Base-by-base conservation (phyloP, 306 rosid genomes). In the Fagus crenata region DNA sequence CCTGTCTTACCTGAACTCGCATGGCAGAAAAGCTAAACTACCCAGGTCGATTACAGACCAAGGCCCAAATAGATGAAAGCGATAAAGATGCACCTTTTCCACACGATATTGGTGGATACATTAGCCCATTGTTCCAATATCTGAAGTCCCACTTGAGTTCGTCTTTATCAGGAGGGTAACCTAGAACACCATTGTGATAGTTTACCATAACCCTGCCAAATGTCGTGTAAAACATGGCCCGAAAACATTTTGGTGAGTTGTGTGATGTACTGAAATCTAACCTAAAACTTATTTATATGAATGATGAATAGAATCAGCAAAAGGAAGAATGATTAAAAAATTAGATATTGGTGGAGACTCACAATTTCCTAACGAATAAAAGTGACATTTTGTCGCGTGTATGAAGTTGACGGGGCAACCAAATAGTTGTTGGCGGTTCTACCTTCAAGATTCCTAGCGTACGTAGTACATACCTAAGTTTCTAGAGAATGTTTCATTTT, bases 351-450 rank as follows among this genome's bases (percentile, higher is more conserved):
- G 96, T 87, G 87, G 71, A 78, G 83, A 77, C 82, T 80, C 81
- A 49, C 84, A 33, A 73, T 89, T 89, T 55, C 43, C 49, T 67
- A 78, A 73, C 71, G 82, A 77, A 81, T 70, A 78, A 69, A 54
- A 70, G 74, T 53, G 80, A 84, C 83, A 73, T 84, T 69, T 37
- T 68, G 58, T 69, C 77, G 78, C 87, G 54, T 75, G 81, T 68
- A 59, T 49, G 92, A 90, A 84, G 82, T 82, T 76, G 97, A 95
- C 91, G 69, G 46, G 53, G 56, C 88, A 95, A 83, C 98, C 67
- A 67, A 83, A 74, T 77, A 75, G 92, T 84, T 75, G 93, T 82
- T 89, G 93, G 84, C 56, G 80, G 71, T 61, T 77, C 80, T 75
- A 73, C 70, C 67, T 78, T 71, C 55, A 58, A 77, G 82, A 69